Conservation (phyloP, 2,329 filamentous ascomycete species). For the Chrysoporthe puriensis region DNA sequence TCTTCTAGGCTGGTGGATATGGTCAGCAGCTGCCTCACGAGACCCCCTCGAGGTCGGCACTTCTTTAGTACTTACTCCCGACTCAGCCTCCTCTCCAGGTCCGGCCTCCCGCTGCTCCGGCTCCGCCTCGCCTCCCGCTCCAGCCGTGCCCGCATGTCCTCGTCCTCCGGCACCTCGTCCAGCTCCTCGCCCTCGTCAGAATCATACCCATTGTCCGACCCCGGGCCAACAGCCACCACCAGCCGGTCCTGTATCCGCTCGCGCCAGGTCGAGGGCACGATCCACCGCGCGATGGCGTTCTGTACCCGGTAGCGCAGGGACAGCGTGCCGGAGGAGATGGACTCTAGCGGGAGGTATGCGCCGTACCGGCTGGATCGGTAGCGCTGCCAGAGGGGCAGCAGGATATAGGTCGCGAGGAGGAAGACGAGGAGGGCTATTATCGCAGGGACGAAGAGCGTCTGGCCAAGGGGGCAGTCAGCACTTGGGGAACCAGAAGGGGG, state of each 20-base stretch:
- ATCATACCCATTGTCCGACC: slow-evolving; percentile 56
- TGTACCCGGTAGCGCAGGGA: slow-evolving; percentile 58
- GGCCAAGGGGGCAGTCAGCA: slow-evolving; percentile 18
- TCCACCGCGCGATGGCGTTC: slow-evolving; percentile 42
- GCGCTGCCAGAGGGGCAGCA: slow-evolving; percentile 70
- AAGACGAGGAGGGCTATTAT: slow-evolving; percentile 72
- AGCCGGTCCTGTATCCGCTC: slow-evolving; percentile 43
- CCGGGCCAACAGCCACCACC: slow-evolving; percentile 43
- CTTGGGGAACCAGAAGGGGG: not conserved
- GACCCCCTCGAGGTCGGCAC: not conserved
- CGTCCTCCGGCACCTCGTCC: slow-evolving; percentile 59
- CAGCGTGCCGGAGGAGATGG: slow-evolving; percentile 60
- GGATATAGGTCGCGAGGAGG: slow-evolving; percentile 64
- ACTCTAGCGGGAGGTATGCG: slow-evolving; percentile 72
- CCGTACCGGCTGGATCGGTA: slow-evolving; percentile 69
- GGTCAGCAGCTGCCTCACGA: slow-evolving; percentile 17
- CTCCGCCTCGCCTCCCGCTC: slow-evolving; percentile 32
- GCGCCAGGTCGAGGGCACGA: slow-evolving; percentile 55
- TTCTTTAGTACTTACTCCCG: slow-evolving; percentile 62
- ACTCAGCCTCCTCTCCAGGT: slow-evolving; percentile 67
- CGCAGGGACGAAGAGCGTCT: slow-evolving; percentile 74
- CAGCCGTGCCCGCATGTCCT: slow-evolving; percentile 44
- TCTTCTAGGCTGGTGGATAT: slow-evolving; percentile 60
- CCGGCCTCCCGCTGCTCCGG: slow-evolving; percentile 36
- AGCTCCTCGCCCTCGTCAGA: slow-evolving; percentile 74